These are phyloP conservation scores for Crucihimalaya himalaica DNA, from an alignment of 345 rosid genomes.

Conservation along the genomic window DNA sequence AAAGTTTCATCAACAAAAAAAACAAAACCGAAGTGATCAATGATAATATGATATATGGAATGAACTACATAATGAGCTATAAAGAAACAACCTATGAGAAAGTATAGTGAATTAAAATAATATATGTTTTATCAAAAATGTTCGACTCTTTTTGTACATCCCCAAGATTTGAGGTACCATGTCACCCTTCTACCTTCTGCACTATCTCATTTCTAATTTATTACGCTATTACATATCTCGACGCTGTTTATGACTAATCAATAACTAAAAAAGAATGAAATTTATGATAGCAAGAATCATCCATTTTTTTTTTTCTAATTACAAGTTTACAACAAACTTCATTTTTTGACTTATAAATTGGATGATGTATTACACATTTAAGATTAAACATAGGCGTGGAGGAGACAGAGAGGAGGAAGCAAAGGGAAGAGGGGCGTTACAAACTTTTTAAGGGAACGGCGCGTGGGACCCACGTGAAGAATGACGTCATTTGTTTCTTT, in stretches of 20 bases:
- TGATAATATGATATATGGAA: background rate
- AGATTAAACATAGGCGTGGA: background rate
- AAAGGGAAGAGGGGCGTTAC: constrained; percentile 48
- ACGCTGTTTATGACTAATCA: constrained; percentile 24
- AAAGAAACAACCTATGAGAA: constrained; percentile 15
- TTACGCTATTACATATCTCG: constrained; percentile 30
- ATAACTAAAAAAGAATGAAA: background rate
- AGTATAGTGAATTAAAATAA: constrained; percentile 16
- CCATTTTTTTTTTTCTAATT: background rate
- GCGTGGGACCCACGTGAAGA: constrained; percentile 44
- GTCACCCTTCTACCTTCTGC: constrained; percentile 50
- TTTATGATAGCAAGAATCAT: constrained; percentile 2
- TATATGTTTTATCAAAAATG: constrained; percentile 26
- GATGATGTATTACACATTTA: background rate
- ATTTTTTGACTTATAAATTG: background rate
- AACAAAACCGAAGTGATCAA: constrained; percentile 21
- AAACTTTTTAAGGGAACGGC: constrained; percentile 54
- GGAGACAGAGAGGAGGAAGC: constrained; percentile 16
- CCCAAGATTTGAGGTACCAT: constrained; percentile 49
- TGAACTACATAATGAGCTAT: constrained; percentile 7
- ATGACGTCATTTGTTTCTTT: constrained; percentile 44
- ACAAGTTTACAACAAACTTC: background rate
- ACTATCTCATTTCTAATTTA: constrained; percentile 30
- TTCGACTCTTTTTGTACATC: constrained; percentile 36
- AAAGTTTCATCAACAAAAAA: constrained; percentile 13